Evolutionary conservation across 208 protist genomes (phyloP), one percentile per base, ranked within the genome.

Genomic region (Acanthamoeba lenticulata): DNA sequence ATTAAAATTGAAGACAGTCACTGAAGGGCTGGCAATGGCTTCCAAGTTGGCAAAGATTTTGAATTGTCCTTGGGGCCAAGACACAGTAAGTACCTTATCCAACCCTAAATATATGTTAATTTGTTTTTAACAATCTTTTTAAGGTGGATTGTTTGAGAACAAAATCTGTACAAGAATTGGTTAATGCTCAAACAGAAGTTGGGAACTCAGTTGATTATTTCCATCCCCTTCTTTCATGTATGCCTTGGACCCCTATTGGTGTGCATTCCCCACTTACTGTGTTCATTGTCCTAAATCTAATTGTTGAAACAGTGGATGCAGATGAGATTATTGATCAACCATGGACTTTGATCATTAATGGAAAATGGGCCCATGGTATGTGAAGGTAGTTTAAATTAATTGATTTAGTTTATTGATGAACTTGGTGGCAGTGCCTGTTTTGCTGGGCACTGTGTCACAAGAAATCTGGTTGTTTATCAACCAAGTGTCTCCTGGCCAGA

Each of bases 401-500:
- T 34, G 32, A 42, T 24, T 24, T 19, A 5, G 9, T 52, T 15
- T 52, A 15, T 29, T 19, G 52, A 60, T 24, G 17, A 1, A 0
- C 52, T 15, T 24, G 13, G 6, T 24, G n/a, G 5, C 72, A 69
- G 55, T 95, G 21, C 94, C 94, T 72, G 62, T 94, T 21, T 79
- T 95, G n/a, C 7, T 95, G 57, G 94, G 94, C 47, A 94, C 69
- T 1, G 69, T 89, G 11, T 74, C 38, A 1, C 49, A 95, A 24
- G 94, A 95, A 19, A 88, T 88, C 17, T 47, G 92, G 29, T 29
- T 90, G 21, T 95, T 95, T 19, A 90, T 95, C 27, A 0, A 47
- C 47, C 5, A 45, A 38, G 24, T 5, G 38, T 21, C 40, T 86
- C 21, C n/a, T n/a, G n/a, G n/a, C n/a, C n/a, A n/a, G n/a, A n/a